A percentile compares a stretch with the other conserved stretches of the same genome.
Conservation (phyloP, 2,329 filamentous ascomycete genomes). For the Talaromyces sp. region DNA sequence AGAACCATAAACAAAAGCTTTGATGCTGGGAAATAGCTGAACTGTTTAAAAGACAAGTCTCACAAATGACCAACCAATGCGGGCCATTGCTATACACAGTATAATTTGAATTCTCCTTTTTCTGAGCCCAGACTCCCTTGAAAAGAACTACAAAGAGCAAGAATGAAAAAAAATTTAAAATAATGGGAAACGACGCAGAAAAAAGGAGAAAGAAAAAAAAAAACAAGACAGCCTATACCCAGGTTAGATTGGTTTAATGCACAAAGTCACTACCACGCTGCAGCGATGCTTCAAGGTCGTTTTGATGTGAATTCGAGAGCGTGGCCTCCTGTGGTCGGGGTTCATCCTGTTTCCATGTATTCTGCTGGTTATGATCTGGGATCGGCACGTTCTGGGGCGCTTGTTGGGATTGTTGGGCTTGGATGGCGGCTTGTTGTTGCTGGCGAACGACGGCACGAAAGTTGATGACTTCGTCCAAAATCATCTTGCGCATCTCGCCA, state of each 20-base stretch:
- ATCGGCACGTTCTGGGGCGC: slow-evolving; percentile 54
- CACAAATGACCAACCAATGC: not conserved
- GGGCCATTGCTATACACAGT: not conserved
- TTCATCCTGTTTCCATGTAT: slow-evolving; percentile 54
- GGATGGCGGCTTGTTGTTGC: slow-evolving; percentile 37
- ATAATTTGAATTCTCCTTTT: not conserved
- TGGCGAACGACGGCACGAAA: slow-evolving; percentile 66
- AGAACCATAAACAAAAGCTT: not conserved
- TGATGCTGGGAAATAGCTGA: not conserved
- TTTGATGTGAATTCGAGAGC: slow-evolving; percentile 37
- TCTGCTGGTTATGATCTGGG: slow-evolving; percentile 56
- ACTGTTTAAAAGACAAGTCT: not conserved
- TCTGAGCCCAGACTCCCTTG: not conserved
- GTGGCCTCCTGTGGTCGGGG: slow-evolving; percentile 56
- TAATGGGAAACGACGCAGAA: too few species aligned
- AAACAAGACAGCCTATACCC: not conserved
- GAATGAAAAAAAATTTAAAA: not conserved
- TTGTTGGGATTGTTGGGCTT: slow-evolving; percentile 34
- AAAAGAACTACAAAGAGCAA: not conserved
- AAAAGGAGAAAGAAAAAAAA: not conserved
- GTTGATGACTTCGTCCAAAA: slow-evolving; percentile 83
- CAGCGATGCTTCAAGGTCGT: slow-evolving; percentile 48
- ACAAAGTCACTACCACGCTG: slow-evolving; percentile 54
- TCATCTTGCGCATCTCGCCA: slow-evolving; percentile 92
- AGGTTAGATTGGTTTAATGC: not conserved